These are phyloP conservation scores for Diplodia seriata DNA, from an alignment of 2,329 filamentous ascomycete genomes.

Conservation along the genomic window DNA sequence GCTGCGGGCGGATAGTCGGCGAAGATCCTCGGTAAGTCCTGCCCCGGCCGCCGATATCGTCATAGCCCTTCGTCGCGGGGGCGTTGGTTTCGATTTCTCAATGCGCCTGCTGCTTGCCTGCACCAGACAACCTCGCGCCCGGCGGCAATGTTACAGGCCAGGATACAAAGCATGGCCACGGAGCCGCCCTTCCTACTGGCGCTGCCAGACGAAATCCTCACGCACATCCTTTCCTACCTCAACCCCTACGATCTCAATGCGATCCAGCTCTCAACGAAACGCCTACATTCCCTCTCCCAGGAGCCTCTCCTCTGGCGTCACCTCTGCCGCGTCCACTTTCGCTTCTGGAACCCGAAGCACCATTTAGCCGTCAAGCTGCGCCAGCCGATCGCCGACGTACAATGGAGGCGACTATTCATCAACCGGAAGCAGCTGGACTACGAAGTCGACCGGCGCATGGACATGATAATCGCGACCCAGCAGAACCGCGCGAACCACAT, in stretches of 20 bases:
- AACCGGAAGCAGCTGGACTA: slow-evolving; percentile 45
- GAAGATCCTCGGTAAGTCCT: slow-evolving; percentile 24
- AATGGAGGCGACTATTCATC: slow-evolving; percentile 71
- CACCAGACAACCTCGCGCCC: slow-evolving; percentile 6
- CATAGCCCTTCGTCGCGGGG: slow-evolving; percentile 23
- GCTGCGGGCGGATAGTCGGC: not conserved
- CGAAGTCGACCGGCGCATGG: slow-evolving; percentile 55
- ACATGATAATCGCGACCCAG: slow-evolving; percentile 74
- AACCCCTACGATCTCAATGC: slow-evolving; percentile 58
- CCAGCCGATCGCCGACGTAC: slow-evolving; percentile 61
- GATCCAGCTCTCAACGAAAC: slow-evolving; percentile 67
- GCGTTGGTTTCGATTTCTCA: slow-evolving; percentile 17
- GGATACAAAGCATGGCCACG: slow-evolving; percentile 5
- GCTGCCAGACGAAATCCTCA: slow-evolving; percentile 85
- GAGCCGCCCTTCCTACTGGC: slow-evolving; percentile 7
- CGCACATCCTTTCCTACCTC: slow-evolving; percentile 74
- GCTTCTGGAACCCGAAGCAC: slow-evolving; percentile 71
- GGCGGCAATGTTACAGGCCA: not conserved
- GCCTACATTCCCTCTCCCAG: slow-evolving; percentile 69
- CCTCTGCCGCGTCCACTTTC: slow-evolving; percentile 73
- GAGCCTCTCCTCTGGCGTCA: slow-evolving; percentile 80
- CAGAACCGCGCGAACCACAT: slow-evolving; percentile 73
- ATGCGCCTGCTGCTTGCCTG: slow-evolving; percentile 7
- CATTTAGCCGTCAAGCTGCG: slow-evolving; percentile 44
- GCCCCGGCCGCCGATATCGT: slow-evolving; percentile 21